A percentile compares a stretch with the other conserved stretches of the same genome.
Evolutionary conservation across 805 yeast genomes (phyloP).

Genomic region (Spathaspora sp.): DNA sequence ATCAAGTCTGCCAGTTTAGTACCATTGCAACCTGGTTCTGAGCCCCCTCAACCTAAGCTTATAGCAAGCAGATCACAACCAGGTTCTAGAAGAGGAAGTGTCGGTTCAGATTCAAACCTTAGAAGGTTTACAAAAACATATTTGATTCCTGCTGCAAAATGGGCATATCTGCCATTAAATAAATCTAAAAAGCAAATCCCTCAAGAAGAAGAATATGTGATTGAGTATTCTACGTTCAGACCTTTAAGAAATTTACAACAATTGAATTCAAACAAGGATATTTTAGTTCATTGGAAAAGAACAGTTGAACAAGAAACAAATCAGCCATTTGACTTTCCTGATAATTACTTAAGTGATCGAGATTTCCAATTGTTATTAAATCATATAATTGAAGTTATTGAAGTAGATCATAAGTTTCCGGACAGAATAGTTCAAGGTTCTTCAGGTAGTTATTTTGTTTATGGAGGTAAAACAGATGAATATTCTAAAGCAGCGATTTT

Average conservation of each 20-base stretch:
- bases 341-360: constrained; percentile 13
- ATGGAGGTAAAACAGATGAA: constrained; percentile 15
- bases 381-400: constrained; percentile 46
- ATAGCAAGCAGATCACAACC: constrained; percentile 4
- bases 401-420: constrained; percentile 41
- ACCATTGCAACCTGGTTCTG: background rate
- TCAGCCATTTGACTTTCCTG: constrained; percentile 16
- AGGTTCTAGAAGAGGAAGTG: constrained; percentile 7
- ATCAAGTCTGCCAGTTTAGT: background rate
- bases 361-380: constrained; percentile 40
- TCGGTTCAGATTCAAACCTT: constrained; percentile 11
- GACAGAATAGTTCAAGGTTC: constrained; percentile 60
- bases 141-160: constrained; percentile 25
- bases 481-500: constrained; percentile 48
- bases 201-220: constrained; percentile 16
- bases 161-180: constrained; percentile 26
- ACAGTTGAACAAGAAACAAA: constrained; percentile 11
- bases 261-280: constrained; percentile 16
- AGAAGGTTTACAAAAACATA: constrained; percentile 17
- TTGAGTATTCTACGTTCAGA: constrained; percentile 34
- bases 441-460: constrained; percentile 66
- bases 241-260: constrained; percentile 14
- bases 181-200: constrained; percentile 5
- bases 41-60: background rate
- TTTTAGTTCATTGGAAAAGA: constrained; percentile 13